These are phyloP conservation scores for Mortierella hygrophila DNA, from an alignment of 192 early-diverging fungal species.

Conservation along the genomic window DNA sequence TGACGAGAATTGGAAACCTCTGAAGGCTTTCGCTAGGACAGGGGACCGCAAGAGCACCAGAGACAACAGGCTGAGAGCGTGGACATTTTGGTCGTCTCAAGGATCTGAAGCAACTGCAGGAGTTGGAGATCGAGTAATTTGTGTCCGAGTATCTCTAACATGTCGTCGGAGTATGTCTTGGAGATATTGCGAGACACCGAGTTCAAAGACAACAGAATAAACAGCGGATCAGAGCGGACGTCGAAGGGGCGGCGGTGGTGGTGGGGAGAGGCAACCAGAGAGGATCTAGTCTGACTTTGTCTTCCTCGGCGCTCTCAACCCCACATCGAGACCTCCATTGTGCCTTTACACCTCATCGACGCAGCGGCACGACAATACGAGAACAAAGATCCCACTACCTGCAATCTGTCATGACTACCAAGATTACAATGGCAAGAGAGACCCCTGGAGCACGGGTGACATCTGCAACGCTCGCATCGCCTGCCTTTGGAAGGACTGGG, in stretches of 20 bases:
- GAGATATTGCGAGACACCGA: not conserved
- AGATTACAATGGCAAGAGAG: not conserved
- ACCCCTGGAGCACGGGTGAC: not conserved
- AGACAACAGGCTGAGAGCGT: not conserved
- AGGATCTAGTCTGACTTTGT: not conserved
- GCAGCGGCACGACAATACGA: not conserved
- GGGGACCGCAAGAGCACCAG: not conserved
- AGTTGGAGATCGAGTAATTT: not conserved
- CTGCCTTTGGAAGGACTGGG: not conserved
- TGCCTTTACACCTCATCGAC: not conserved
- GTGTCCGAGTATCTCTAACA: not conserved
- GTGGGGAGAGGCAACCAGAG: not conserved
- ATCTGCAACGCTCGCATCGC: not conserved
- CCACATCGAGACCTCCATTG: not conserved
- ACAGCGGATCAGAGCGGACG: not conserved
- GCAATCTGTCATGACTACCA: not conserved
- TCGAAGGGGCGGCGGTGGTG: not conserved
- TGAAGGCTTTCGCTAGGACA: not conserved
- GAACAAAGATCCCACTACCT: not conserved
- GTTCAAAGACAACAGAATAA: not conserved
- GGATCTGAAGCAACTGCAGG: not conserved
- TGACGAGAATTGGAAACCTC: not conserved
- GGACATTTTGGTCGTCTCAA: not conserved
- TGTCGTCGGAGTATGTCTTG: not conserved
- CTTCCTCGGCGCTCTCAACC: not conserved